A percentile compares a stretch with the other conserved stretches of the same genome.
These are phyloP conservation scores for Cicer chorassanicum DNA, from an alignment of 306 rosid species.

Conservation along the genomic window DNA sequence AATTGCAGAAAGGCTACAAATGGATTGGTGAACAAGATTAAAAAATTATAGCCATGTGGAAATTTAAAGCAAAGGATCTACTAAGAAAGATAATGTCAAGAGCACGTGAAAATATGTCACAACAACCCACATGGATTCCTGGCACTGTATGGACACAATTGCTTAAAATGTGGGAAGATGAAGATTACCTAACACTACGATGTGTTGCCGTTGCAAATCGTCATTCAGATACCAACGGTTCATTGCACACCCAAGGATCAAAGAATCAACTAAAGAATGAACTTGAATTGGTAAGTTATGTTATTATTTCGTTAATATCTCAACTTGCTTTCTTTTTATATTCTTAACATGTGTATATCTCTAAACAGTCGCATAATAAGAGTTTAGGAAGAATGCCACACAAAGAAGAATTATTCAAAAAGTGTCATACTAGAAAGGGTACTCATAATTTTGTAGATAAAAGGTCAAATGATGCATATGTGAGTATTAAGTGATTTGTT, in stretches of 20 bases:
- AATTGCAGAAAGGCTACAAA: not conserved
- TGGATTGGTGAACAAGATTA: conserved; percentile 13
- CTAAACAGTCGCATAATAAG: not conserved
- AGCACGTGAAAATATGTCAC: not conserved
- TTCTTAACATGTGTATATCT: not conserved
- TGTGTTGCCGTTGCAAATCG: not conserved
- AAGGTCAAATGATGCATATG: no score
- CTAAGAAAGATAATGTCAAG: not conserved
- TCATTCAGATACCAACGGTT: not conserved
- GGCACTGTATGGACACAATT: not conserved
- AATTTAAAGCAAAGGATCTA: not conserved
- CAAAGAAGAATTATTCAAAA: not conserved
- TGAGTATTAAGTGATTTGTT: no score
- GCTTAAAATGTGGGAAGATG: not conserved
- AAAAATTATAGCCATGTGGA: not conserved
- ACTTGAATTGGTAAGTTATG: not conserved
- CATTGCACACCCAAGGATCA: not conserved
- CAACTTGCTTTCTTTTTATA: no score
- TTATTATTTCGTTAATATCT: not conserved
- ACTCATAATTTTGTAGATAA: no score
- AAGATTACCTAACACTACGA: not conserved
- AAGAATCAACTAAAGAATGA: conserved; percentile 11
- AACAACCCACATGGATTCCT: not conserved
- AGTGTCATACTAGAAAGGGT: not conserved
- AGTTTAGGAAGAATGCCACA: not conserved